phyloP scores from a whole-genome alignment of 1,139 yeast species.

The Maudiozyma humilis region DNA sequence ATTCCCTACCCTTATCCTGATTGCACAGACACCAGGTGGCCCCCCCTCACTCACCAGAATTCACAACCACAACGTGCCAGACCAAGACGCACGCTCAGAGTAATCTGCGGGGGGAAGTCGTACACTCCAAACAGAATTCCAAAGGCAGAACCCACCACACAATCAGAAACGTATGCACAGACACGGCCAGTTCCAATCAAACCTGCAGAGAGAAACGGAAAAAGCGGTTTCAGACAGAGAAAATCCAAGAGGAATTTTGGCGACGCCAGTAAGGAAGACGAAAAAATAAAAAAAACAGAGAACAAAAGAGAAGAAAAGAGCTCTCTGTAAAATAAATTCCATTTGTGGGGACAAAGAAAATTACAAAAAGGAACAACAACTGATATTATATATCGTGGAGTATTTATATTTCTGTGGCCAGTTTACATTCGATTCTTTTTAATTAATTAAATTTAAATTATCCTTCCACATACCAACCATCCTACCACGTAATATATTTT shows the following conservation, averaged over 20 bases:
- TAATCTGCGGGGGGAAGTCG: not conserved
- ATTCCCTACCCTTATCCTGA: too few species aligned
- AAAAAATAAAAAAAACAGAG: not conserved
- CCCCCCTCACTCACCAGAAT: too few species aligned
- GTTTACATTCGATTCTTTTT: too few species aligned
- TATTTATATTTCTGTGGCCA: too few species aligned
- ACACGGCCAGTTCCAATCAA: not conserved
- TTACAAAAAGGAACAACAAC: too few species aligned
- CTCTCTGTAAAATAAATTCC: not conserved
- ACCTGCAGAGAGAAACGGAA: not conserved
- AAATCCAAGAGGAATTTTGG: not conserved
- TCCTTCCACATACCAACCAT: too few species aligned
- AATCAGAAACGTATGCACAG: constrained; percentile 1
- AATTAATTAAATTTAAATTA: too few species aligned
- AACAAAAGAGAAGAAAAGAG: not conserved
- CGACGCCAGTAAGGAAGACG: constrained; percentile 1
- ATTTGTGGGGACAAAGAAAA: too few species aligned
- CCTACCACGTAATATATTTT: too few species aligned
- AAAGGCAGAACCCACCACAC: constrained; percentile 8
- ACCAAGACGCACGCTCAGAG: not conserved
- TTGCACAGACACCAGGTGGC: too few species aligned
- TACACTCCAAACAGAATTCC: not conserved
- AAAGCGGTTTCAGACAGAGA: not conserved
- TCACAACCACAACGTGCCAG: not conserved
- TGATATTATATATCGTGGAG: too few species aligned